phyloP scores from a whole-genome alignment of 495 filamentous ascomycete genomes.

The Hyaloscypha finlandica region DNA sequence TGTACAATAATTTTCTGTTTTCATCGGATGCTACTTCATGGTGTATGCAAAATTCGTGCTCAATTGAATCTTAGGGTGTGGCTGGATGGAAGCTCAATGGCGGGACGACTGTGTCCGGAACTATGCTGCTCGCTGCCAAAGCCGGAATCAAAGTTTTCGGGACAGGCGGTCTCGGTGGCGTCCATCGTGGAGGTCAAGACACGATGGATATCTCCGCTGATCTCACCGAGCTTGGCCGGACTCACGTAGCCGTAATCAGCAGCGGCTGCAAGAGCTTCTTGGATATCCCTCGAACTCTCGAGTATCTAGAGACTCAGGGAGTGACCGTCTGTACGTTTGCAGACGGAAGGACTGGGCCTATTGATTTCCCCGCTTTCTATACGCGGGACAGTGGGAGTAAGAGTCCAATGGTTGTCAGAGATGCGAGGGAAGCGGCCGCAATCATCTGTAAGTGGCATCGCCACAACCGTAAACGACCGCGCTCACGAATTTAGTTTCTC shows the following conservation, averaged over 20 bases:
- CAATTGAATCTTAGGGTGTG: conserved; percentile 49
- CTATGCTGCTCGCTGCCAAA: conserved; percentile 83
- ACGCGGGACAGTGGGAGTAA: conserved; percentile 77
- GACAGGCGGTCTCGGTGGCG: conserved; percentile 81
- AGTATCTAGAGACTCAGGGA: conserved; percentile 94
- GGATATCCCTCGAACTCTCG: conserved; percentile 86
- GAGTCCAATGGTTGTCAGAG: conserved; percentile 72
- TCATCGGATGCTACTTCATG: not conserved
- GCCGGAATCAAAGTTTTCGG: conserved; percentile 94
- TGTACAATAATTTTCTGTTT: conserved; percentile 19
- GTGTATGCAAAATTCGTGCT: not conserved
- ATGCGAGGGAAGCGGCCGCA: conserved; percentile 80
- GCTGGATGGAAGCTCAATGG: conserved; percentile 70
- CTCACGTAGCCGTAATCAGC: conserved; percentile 83
- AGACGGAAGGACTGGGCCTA: conserved; percentile 61
- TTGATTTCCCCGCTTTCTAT: conserved; percentile 92
- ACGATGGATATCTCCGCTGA: conserved; percentile 95
- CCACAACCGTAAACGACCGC: not conserved
- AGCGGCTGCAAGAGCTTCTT: conserved; percentile 95
- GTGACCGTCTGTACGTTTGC: conserved; percentile 86
- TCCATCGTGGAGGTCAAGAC: conserved; percentile 85
- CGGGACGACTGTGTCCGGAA: conserved; percentile 90
- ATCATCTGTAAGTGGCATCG: conserved; percentile 67
- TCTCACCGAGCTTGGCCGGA: conserved; percentile 91
- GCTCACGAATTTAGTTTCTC: conserved; percentile 54